Conservation (phyloP, 2,329 filamentous ascomycete genomes). For the Fusarium agapanthi region DNA sequence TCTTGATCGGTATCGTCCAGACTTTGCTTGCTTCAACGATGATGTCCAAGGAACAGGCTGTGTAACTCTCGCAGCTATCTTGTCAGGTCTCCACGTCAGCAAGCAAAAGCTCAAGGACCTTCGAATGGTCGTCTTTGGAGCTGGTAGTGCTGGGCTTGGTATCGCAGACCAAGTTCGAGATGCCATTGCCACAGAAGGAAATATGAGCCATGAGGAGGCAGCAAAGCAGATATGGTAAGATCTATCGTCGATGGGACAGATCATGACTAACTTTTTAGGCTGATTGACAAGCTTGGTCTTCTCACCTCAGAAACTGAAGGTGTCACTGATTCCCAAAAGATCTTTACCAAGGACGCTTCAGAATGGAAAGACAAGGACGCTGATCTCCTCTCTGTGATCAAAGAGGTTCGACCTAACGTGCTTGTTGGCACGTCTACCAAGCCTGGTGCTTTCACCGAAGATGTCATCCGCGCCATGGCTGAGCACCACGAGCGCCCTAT, state of each 20-base stretch:
- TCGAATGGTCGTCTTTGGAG: slow-evolving; percentile 79
- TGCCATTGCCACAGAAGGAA: slow-evolving; percentile 75
- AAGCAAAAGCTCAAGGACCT: slow-evolving; percentile 73
- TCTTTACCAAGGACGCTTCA: slow-evolving; percentile 70
- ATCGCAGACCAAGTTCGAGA: slow-evolving; percentile 87
- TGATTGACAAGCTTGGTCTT: slow-evolving; percentile 83
- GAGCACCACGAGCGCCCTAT: slow-evolving; percentile 76
- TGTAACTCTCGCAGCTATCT: slow-evolving; percentile 84
- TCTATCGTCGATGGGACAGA: background rate
- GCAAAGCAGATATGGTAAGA: slow-evolving; percentile 79
- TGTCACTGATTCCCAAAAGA: slow-evolving; percentile 69
- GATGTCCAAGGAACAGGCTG: slow-evolving; percentile 91
- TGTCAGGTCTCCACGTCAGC: slow-evolving; percentile 77
- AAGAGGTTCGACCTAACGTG: slow-evolving; percentile 78
- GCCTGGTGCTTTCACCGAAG: slow-evolving; percentile 78
- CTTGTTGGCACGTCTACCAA: slow-evolving; percentile 86
- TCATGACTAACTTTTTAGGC: slow-evolving; percentile 56
- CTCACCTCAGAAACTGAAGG: slow-evolving; percentile 71
- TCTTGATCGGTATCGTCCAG: slow-evolving; percentile 76
- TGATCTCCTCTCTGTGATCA: slow-evolving; percentile 72
- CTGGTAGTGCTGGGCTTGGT: slow-evolving; percentile 83
- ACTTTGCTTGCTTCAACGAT: slow-evolving; percentile 89
- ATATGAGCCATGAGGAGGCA: slow-evolving; percentile 76
- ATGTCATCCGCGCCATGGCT: slow-evolving; percentile 79
- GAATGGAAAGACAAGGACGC: slow-evolving; percentile 70